Base-by-base conservation (phyloP, 2,329 filamentous ascomycete species). In the Fusarium nodosum region DNA sequence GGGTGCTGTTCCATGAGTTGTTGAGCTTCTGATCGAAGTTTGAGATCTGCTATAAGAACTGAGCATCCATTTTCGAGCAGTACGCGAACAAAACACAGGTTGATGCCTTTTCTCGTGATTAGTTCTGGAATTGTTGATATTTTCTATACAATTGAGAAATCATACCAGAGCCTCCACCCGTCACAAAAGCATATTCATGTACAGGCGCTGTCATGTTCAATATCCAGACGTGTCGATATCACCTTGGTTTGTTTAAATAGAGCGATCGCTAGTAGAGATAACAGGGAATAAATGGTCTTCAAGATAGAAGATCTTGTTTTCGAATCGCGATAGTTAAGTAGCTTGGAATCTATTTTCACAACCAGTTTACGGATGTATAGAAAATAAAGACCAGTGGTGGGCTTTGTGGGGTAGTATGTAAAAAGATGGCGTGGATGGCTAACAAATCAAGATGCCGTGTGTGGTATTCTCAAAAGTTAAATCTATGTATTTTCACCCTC, bases 21-120 rank as follows among this genome's bases (percentile, higher is more conserved):
- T 44, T 77, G 71, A n/a, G 80, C 78, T 59, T 80, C 78, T 16
- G 77, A 73, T 10, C 75, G 75, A 22, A 81, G 75, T 34, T 66
- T 62, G 41, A 81, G 69, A 64, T 82, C 80, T 42, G 73, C 80
- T 38, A 82, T 74, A 26, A 81, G 58, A 42, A 81, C 79, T 12
- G 79, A 81, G 65, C 76, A 81, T 56, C 77, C 78, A 20, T 75
- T 74, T 5, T 62, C 58, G 34, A 81, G 75, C 5, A 82, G 75
- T 5, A 78, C 63, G 22, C 72, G 67, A 46, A 76, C 74, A 60
- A 82, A 79, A 34, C 71, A 75, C 11, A 80, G 75, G 67, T 76
- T 79, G 56, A 82, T 82, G 31, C 80, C 79, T 80, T 30, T 30
- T 36, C 15, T 28, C 9, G n/a, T 11, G 16, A 15, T 60, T 18